These are phyloP conservation scores for Borealophlyctis nickersoniae DNA, from an alignment of 192 early-diverging fungal species.

Conservation along the genomic window DNA sequence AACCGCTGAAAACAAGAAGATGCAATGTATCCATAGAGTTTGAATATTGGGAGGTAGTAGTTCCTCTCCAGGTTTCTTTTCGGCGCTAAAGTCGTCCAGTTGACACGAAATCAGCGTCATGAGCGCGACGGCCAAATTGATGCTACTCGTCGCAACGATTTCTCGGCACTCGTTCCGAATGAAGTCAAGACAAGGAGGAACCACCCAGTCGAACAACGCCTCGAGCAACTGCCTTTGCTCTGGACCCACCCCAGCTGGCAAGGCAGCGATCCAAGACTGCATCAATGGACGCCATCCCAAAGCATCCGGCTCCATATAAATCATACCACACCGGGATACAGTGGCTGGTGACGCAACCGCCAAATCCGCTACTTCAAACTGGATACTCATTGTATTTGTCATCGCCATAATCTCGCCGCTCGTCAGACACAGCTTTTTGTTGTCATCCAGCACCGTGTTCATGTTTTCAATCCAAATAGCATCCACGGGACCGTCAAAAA, in stretches of 20 bases:
- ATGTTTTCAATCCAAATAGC: constrained; percentile 68
- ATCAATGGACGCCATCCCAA: constrained; percentile 57
- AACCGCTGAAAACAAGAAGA: constrained; percentile 51
- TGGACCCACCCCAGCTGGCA: constrained; percentile 36
- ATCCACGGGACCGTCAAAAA: constrained; percentile 64
- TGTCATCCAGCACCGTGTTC: constrained; percentile 64
- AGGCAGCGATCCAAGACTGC: constrained; percentile 48
- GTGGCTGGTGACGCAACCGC: constrained; percentile 63
- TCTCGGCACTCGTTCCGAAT: constrained; percentile 45
- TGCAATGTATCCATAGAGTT: constrained; percentile 45
- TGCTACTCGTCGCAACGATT: constrained; percentile 43
- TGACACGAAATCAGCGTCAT: constrained; percentile 55
- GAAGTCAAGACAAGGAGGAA: constrained; percentile 49
- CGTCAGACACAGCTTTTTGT: constrained; percentile 61
- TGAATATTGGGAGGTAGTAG: constrained; percentile 42
- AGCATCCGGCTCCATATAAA: constrained; percentile 58
- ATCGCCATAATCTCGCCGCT: constrained; percentile 60
- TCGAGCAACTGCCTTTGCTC: constrained; percentile 39
- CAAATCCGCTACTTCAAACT: constrained; percentile 60
- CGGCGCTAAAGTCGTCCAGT: constrained; percentile 44
- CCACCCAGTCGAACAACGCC: constrained; percentile 55
- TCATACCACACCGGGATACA: constrained; percentile 62
- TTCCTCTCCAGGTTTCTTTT: constrained; percentile 29
- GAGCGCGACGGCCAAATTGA: constrained; percentile 48
- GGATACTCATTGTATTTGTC: constrained; percentile 55